Percentiles rank a stretch among this genome's conserved stretches.
These are phyloP conservation scores for Mortierella sp. DNA, from an alignment of 371 early-diverging fungal genomes.

Conservation along the genomic window DNA sequence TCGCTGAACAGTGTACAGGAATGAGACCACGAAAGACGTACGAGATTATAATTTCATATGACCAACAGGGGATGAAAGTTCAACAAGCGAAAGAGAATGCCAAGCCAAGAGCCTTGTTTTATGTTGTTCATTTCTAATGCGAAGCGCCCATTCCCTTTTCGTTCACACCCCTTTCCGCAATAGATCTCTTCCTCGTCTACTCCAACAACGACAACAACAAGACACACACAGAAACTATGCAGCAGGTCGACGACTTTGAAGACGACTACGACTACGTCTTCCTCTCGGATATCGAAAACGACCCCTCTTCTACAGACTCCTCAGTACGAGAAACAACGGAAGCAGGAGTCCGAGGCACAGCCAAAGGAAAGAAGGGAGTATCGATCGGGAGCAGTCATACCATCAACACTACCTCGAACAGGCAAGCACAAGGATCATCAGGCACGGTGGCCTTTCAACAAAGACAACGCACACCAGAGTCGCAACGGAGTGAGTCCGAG, in stretches of 20 bases:
- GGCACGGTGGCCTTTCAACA: conserved; percentile 7
- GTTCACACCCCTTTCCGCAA: background rate
- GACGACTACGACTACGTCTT: conserved; percentile 52
- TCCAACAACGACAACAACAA: background rate
- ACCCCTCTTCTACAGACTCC: background rate
- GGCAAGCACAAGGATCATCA: background rate
- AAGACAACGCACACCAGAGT: conserved; percentile 14
- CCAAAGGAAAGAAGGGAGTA: background rate
- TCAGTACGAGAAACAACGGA: background rate
- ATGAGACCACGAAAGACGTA: background rate
- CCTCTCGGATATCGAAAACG: conserved; percentile 41
- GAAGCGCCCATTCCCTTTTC: no score
- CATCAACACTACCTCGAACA: background rate
- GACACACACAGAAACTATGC: background rate
- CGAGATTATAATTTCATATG: background rate
- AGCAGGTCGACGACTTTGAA: conserved; percentile 28
- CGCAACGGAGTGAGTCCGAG: background rate
- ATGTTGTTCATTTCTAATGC: background rate
- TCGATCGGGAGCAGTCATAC: background rate
- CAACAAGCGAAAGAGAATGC: background rate
- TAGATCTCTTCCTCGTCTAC: background rate
- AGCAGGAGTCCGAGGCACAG: background rate
- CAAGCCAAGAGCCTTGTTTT: background rate
- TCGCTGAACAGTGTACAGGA: background rate
- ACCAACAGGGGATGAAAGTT: background rate